These are phyloP conservation scores for Antitrichia curtipendula DNA, from an alignment of 225 moss, liverwort and hornwort genomes.

Conservation along the genomic window DNA sequence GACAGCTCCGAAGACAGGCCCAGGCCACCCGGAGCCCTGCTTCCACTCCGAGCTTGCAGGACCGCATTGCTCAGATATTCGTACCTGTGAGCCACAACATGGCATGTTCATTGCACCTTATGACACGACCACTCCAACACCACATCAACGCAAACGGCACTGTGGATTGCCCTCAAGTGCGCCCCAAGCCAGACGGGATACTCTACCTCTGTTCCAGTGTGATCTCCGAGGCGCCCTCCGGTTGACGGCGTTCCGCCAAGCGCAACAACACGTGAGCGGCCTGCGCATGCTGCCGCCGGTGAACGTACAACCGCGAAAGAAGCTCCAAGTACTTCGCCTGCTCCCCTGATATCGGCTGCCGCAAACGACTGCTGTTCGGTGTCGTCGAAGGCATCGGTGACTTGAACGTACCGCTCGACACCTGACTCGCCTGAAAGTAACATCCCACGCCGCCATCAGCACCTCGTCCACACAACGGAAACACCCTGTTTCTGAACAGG, in stretches of 20 bases:
- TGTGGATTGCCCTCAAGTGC: not conserved
- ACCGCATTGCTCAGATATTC: constrained; percentile 97
- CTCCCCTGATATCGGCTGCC: constrained; percentile 81
- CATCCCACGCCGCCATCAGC: not conserved
- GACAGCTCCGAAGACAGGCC: constrained; percentile 80
- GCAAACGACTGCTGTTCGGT: constrained; percentile 42
- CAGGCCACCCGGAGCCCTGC: constrained; percentile 69
- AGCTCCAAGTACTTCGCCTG: constrained; percentile 91
- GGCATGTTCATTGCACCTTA: not conserved
- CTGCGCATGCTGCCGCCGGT: constrained; percentile 89
- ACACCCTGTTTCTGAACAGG: not conserved
- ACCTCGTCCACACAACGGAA: not conserved
- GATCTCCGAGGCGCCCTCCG: constrained; percentile 47
- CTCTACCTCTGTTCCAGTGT: constrained; percentile 73
- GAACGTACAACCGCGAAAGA: constrained; percentile 77
- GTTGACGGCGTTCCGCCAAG: constrained; percentile 84
- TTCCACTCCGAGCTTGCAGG: constrained; percentile 91
- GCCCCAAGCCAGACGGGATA: not conserved
- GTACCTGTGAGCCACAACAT: constrained; percentile 38
- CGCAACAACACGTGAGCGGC: constrained; percentile 95
- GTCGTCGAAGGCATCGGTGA: constrained; percentile 55
- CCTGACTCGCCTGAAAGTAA: constrained; percentile 42
- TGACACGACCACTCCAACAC: not conserved
- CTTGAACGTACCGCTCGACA: constrained; percentile 29
- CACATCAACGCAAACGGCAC: not conserved